Evolutionary conservation across 176 grass and related monocot species (phyloP).

Genomic region (Thinopyrum elongatum): DNA sequence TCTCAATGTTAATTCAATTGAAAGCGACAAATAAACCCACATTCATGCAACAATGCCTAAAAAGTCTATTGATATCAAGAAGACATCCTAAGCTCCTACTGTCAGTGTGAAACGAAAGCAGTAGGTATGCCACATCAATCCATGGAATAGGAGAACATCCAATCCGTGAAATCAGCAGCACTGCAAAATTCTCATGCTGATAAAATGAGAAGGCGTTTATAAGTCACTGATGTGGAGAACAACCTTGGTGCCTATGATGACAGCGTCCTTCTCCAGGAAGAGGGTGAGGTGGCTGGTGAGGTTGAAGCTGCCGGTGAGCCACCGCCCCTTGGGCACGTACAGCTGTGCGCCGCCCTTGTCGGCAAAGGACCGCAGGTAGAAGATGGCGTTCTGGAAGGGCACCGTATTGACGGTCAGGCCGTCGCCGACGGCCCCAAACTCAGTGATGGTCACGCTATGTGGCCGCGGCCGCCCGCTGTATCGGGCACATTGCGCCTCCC

Average conservation of each 20-base stretch:
- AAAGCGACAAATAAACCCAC: conserved; percentile 26
- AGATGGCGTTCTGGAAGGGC: conserved; percentile 90
- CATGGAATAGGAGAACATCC: neutral
- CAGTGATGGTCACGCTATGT: conserved; percentile 84
- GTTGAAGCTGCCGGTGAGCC: conserved; percentile 93
- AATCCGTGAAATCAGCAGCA: conserved; percentile 6
- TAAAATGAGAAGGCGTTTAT: neutral
- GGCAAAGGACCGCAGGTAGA: conserved; percentile 83
- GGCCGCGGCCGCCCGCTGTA: conserved; percentile 22
- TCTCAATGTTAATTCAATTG: neutral
- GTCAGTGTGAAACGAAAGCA: neutral
- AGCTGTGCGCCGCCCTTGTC: conserved; percentile 94
- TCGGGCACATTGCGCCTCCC: conserved; percentile 11
- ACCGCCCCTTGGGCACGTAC: conserved; percentile 82
- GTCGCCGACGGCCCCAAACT: conserved; percentile 87
- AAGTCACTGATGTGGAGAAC: neutral
- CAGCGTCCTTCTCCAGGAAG: conserved; percentile 77
- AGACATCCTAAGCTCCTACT: conserved; percentile 20
- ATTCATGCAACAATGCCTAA: conserved; percentile 2
- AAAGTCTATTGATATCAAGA: conserved; percentile 24
- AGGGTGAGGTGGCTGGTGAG: conserved; percentile 87
- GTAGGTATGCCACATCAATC: neutral
- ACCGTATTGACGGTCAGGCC: conserved; percentile 74
- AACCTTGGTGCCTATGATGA: conserved; percentile 71
- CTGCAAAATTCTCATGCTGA: conserved; percentile 20